phyloP scores from a whole-genome alignment of 352 stramenopile genomes.

The Plasmopara muralis region DNA sequence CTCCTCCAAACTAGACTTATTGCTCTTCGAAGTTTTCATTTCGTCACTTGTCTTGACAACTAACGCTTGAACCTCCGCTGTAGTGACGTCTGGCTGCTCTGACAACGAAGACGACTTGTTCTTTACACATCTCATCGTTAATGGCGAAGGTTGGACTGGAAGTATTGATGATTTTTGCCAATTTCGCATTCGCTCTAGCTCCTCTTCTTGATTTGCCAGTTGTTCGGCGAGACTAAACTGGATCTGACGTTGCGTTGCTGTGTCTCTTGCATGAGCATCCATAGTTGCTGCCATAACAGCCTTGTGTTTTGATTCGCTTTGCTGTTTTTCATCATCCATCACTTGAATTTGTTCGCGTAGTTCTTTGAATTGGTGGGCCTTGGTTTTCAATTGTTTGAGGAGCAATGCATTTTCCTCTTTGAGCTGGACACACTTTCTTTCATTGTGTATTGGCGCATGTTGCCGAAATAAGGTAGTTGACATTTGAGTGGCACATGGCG shows the following conservation, averaged over 20 bases:
- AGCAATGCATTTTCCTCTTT: constrained; percentile 30
- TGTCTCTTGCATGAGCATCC: constrained; percentile 7
- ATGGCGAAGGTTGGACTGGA: not conserved
- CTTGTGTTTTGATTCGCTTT: constrained; percentile 16
- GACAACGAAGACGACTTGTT: constrained; percentile 4
- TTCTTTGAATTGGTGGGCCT: constrained; percentile 17
- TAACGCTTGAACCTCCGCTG: constrained; percentile 5
- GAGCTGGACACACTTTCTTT: constrained; percentile 19
- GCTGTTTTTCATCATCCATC: constrained; percentile 22
- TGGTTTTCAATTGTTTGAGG: constrained; percentile 12
- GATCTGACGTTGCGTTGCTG: constrained; percentile 15
- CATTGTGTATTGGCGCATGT: too few relatives aligned
- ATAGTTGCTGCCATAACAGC: constrained; percentile 10
- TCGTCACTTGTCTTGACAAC: too few relatives aligned
- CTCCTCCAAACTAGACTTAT: not conserved
- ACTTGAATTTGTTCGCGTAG: constrained; percentile 22
- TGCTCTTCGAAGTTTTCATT: constrained; percentile 4
- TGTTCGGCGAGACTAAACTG: constrained; percentile 17
- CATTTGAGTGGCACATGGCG: constrained; percentile 7
- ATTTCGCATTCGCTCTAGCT: constrained; percentile 11
- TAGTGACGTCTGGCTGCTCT: constrained; percentile 4
- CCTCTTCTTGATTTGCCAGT: constrained; percentile 8
- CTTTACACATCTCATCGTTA: constrained; percentile 5
- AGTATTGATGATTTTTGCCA: not conserved
- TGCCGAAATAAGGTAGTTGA: not conserved